Percentiles rank a stretch among this genome's conserved stretches.
Conservation (phyloP, 2,329 filamentous ascomycete species). For the Fusarium temperatum region DNA sequence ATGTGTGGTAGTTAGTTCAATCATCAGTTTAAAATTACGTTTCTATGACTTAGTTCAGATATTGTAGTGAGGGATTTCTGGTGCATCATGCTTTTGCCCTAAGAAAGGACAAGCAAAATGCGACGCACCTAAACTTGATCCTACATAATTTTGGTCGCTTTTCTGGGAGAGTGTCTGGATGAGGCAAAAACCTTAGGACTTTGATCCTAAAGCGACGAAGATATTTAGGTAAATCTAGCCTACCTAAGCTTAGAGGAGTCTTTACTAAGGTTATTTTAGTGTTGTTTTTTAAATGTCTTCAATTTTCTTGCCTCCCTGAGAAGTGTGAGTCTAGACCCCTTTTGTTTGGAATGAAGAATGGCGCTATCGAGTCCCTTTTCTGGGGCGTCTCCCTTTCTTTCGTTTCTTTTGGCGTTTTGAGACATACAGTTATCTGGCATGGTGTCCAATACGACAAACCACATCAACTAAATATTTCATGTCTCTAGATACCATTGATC, state of each 20-base stretch:
- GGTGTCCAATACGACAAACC: not conserved
- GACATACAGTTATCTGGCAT: not conserved
- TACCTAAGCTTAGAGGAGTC: not conserved
- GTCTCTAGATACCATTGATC: not conserved
- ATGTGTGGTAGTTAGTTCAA: no score
- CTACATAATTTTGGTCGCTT: not conserved
- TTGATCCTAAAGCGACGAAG: fast-evolving
- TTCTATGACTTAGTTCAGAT: not conserved
- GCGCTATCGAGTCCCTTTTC: not conserved
- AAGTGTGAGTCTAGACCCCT: not conserved
- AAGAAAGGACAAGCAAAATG: not conserved
- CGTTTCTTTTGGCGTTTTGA: not conserved
- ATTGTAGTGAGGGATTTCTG: not conserved
- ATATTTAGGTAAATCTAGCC: not conserved
- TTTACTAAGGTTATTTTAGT: not conserved
- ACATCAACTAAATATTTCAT: not conserved
- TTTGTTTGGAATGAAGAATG: not conserved
- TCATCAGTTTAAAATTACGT: fast-evolving
- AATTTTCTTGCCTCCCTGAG: not conserved
- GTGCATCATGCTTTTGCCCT: not conserved
- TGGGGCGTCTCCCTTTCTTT: not conserved
- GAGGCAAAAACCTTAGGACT: not conserved
- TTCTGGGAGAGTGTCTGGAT: no score
- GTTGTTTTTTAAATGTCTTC: not conserved
- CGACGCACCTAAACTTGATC: fast-evolving